These are phyloP conservation scores for Inonotus hispidus DNA, from an alignment of 1,284 basidiomycete genomes.

Conservation along the genomic window DNA sequence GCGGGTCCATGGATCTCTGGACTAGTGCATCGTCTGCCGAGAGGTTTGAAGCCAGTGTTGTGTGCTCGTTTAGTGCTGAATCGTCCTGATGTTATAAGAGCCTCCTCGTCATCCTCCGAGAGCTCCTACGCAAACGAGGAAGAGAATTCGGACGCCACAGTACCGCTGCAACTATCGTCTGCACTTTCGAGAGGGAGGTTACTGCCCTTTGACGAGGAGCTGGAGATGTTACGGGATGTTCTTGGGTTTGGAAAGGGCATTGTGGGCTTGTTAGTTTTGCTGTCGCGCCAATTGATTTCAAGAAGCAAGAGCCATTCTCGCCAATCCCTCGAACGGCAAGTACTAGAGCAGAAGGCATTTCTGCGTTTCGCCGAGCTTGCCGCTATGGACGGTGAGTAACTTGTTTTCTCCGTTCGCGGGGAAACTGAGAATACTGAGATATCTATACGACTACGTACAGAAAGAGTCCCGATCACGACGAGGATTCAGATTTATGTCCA, in stretches of 20 bases:
- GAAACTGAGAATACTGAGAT: neutral
- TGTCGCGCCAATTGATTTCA: constrained; percentile 26
- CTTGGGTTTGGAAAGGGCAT: constrained; percentile 38
- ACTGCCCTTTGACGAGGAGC: constrained; percentile 29
- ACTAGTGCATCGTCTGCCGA: neutral
- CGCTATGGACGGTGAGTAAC: constrained; percentile 37
- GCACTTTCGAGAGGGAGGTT: constrained; percentile 30
- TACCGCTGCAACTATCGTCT: constrained; percentile 22
- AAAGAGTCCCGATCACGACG: constrained; percentile 34
- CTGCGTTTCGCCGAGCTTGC: constrained; percentile 46
- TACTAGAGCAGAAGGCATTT: constrained; percentile 48
- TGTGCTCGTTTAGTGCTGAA: neutral
- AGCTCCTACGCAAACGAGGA: constrained; percentile 1
- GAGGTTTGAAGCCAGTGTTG: neutral
- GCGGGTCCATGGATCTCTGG: constrained; percentile 44
- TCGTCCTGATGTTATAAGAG: neutral
- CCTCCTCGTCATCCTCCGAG: neutral
- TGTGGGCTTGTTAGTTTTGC: constrained; percentile 30
- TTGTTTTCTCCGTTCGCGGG: neutral
- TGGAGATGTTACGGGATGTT: constrained; percentile 33
- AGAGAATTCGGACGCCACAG: constrained; percentile 15
- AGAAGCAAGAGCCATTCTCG: constrained; percentile 24
- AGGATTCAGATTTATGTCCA: constrained; percentile 47
- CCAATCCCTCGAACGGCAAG: constrained; percentile 35
- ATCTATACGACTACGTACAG: constrained; percentile 22